Evolutionary conservation across 495 filamentous ascomycete species (phyloP), one percentile per base, ranked within the genome.

Genomic region (Pseudevernia furfuracea): DNA sequence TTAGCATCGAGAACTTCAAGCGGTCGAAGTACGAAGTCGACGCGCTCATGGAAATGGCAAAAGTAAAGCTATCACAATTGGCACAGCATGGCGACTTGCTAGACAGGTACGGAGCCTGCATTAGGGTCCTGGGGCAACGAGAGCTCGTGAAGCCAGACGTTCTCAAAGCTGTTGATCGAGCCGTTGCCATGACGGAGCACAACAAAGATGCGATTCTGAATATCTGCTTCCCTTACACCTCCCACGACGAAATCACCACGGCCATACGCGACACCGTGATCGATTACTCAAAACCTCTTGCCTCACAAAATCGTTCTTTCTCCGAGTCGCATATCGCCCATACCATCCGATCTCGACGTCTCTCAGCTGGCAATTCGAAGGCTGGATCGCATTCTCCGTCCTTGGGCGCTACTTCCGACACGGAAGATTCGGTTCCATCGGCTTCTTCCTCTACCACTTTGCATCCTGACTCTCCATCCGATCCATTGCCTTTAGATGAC

Each of bases 1-100:
- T 98, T 80, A 94, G 89, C 70, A 96, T 97, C 73, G 94, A 97
- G 76, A 98, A 98, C 77, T 98, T 97, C 80, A 96, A 97, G 74
- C 85, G 94, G 8, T 92, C 91, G n/a, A 92, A 92, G 73, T 93
- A 96, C 76, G 94, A 98, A 74, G 95, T 98, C 39, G 92, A 96
- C 74, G 91, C 90, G 21, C 78, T 98, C 59, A 98, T 98, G 94
- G 90, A 96, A 68, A 95, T 98, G 81, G 93, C 92, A 41, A 96
- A 96, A 77, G 84, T 93, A 63, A 97, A 96, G 78, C 81, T 98
- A 19, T 82, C 85, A 28, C 94, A 98, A 70, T 80, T 98, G 71
- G 84, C 88, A 15, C 91, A 97, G 71, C 94, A 98, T 67, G 94
- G 94, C 30, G 92, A 96, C 70, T 78, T 98, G 38, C 79, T 98